These are phyloP conservation scores for Nakazawaea laoshanensis DNA, from an alignment of 805 yeast species.

Conservation along the genomic window DNA sequence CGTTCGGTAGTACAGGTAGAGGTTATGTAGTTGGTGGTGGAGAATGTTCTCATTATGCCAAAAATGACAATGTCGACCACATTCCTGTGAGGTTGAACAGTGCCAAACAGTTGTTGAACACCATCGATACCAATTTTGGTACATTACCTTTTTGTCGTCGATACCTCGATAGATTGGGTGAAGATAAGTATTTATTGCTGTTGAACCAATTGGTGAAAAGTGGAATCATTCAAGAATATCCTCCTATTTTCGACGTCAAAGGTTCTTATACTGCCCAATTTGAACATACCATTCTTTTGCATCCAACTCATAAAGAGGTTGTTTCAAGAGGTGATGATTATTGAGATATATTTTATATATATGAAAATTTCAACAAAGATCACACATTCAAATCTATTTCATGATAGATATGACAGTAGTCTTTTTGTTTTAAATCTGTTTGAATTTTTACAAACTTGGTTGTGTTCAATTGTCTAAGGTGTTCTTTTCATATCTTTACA, in stretches of 20 bases:
- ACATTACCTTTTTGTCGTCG: slow-evolving; percentile 96
- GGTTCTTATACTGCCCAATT: slow-evolving; percentile 94
- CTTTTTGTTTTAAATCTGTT: not conserved
- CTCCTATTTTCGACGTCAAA: slow-evolving; percentile 76
- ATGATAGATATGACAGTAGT: not conserved
- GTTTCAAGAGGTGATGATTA: slow-evolving; percentile 94
- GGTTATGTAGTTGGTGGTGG: slow-evolving; percentile 85
- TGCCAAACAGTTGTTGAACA: slow-evolving; percentile 60
- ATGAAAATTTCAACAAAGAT: not conserved
- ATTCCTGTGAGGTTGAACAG: slow-evolving; percentile 51
- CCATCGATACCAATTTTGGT: slow-evolving; percentile 79
- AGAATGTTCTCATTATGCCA: slow-evolving; percentile 91
- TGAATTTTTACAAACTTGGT: not conserved
- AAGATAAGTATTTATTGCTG: slow-evolving; percentile 84
- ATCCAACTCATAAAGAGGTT: slow-evolving; percentile 89
- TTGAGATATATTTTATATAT: slow-evolving; percentile 20
- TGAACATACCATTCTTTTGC: slow-evolving; percentile 88
- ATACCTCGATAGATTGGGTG: slow-evolving; percentile 85
- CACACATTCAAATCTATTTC: not conserved
- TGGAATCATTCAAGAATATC: slow-evolving; percentile 89
- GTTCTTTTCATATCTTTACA: too few relatives aligned
- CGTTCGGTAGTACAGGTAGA: slow-evolving; percentile 94
- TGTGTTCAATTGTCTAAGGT: too few relatives aligned
- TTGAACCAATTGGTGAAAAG: slow-evolving; percentile 76
- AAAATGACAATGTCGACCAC: slow-evolving; percentile 40